These are phyloP conservation scores for Chrysoporthe cubensis DNA, from an alignment of 2,329 filamentous ascomycete species.

Conservation along the genomic window DNA sequence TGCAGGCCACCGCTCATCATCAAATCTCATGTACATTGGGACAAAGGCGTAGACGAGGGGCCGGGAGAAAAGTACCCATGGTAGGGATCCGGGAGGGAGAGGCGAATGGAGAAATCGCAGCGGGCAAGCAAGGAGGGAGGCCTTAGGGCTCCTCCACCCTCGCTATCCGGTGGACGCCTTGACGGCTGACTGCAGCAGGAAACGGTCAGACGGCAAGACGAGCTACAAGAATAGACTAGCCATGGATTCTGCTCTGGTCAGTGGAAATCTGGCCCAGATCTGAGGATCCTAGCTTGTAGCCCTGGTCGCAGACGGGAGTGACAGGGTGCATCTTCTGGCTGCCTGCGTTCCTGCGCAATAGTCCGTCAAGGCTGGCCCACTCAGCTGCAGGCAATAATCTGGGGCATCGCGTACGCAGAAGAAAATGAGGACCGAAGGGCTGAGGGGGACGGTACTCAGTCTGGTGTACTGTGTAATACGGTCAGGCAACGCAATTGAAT, in stretches of 20 bases:
- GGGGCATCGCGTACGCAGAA: neutral
- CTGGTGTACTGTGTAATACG: neutral
- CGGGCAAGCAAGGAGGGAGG: neutral
- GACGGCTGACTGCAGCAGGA: neutral
- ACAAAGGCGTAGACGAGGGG: neutral
- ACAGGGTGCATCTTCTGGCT: conserved; percentile 6
- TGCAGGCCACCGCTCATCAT: neutral
- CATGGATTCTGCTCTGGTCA: neutral
- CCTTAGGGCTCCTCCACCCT: neutral
- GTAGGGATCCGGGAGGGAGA: neutral
- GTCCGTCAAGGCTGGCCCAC: neutral
- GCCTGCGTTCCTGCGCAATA: conserved; percentile 1
- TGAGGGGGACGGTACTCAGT: neutral
- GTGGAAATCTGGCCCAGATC: neutral
- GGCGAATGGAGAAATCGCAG: neutral
- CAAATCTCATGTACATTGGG: neutral
- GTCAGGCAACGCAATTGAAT: neutral
- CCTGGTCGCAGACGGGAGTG: neutral
- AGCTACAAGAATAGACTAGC: conserved; percentile 17
- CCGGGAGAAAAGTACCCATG: neutral
- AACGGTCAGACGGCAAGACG: conserved; percentile 12
- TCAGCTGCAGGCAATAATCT: neutral
- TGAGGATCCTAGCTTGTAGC: neutral
- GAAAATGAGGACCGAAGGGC: neutral
- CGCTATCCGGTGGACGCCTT: neutral